Conservation (phyloP, 2,329 filamentous ascomycete species). For the Alternaria longipes region DNA sequence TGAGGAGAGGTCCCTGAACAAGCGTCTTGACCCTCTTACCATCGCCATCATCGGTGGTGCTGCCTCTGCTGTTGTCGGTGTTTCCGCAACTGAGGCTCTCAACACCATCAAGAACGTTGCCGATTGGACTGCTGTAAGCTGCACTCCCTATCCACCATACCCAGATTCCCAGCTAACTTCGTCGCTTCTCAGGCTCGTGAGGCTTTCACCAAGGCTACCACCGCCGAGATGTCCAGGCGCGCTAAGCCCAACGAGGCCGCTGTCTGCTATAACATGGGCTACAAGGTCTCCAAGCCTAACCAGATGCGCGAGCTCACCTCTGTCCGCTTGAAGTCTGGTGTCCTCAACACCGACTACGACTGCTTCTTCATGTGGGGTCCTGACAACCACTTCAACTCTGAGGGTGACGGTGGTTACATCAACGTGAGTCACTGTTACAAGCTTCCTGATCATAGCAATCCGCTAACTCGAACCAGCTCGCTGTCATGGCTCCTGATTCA, state of each 20-base stretch:
- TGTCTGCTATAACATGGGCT: slow-evolving; percentile 6
- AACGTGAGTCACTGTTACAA: not conserved
- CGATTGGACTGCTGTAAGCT: not conserved
- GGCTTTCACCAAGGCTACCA: not conserved
- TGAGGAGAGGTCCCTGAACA: not conserved
- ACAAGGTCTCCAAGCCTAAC: slow-evolving; percentile 1
- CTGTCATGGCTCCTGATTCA: not conserved
- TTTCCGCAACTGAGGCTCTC: not conserved
- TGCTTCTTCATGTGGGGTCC: slow-evolving; percentile 4
- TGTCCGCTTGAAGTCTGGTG: slow-evolving; percentile 1
- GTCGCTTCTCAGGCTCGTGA: not conserved
- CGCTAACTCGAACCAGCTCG: not conserved
- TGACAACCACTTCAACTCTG: not conserved
- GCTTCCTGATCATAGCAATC: not conserved
- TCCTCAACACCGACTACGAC: slow-evolving; percentile 4
- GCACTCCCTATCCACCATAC: not conserved
- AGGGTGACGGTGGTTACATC: slow-evolving; percentile 5
- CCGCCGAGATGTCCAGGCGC: not conserved
- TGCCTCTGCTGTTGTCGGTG: not conserved
- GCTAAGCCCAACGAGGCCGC: not conserved
- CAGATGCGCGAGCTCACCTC: slow-evolving; percentile 3
- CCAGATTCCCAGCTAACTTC: not conserved
- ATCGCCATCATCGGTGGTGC: not conserved
- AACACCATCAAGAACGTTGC: not conserved
- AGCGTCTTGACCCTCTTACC: not conserved